These are phyloP conservation scores for Sporothrix mexicana DNA, from an alignment of 2,329 filamentous ascomycete species.

Conservation along the genomic window DNA sequence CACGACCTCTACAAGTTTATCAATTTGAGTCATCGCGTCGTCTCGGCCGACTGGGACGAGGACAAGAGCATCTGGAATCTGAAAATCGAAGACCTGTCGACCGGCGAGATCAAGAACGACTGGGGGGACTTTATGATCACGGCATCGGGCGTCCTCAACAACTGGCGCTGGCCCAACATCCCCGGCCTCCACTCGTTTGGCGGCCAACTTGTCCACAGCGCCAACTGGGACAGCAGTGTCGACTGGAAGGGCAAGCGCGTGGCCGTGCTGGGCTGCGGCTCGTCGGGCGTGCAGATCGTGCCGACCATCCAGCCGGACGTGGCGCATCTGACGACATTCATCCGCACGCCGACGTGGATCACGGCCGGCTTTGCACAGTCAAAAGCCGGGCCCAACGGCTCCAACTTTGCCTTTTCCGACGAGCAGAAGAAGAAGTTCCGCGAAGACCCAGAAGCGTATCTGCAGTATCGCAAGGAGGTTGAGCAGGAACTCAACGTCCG, in stretches of 20 bases:
- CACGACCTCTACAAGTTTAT: conserved; percentile 50
- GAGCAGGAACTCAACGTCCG: conserved; percentile 18
- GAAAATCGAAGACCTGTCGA: conserved; percentile 38
- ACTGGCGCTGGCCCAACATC: conserved; percentile 41
- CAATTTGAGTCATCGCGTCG: conserved; percentile 43
- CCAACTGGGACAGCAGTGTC: conserved; percentile 40
- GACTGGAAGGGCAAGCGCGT: conserved; percentile 40
- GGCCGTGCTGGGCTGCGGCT: conserved; percentile 44
- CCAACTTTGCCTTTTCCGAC: conserved; percentile 13
- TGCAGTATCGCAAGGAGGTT: conserved; percentile 20
- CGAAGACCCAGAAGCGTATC: conserved; percentile 18
- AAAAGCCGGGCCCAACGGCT: conserved; percentile 1
- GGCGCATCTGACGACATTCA: neutral
- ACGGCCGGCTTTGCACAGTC: conserved; percentile 4
- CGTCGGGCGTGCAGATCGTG: conserved; percentile 43
- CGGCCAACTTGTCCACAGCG: conserved; percentile 43
- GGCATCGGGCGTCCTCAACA: conserved; percentile 38
- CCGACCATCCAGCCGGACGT: conserved; percentile 37
- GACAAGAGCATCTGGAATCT: conserved; percentile 46
- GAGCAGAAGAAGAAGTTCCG: conserved; percentile 24
- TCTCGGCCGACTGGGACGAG: conserved; percentile 51
- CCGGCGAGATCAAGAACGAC: conserved; percentile 34
- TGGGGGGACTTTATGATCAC: conserved; percentile 37
- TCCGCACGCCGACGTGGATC: neutral
- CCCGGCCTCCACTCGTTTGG: conserved; percentile 45